These are phyloP conservation scores for Komagataella mondaviorum DNA, from an alignment of 805 yeast species.

Conservation along the genomic window DNA sequence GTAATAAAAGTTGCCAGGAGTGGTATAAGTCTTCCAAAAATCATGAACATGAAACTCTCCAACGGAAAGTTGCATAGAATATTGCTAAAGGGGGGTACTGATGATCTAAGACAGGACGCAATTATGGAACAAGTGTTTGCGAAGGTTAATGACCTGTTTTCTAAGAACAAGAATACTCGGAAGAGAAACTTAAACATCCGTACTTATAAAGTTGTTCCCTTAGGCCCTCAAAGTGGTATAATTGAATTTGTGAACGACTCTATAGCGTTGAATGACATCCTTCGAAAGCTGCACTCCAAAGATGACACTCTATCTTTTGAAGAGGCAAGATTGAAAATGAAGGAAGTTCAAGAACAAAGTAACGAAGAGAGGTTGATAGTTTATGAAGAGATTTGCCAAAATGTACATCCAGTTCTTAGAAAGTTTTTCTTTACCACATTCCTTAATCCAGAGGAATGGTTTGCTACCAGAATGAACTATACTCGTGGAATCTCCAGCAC, in stretches of 20 bases:
- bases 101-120: constrained; percentile 90
- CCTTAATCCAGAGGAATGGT: constrained; percentile 63
- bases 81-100: constrained; percentile 74
- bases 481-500: constrained; percentile 71
- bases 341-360: constrained; percentile 33
- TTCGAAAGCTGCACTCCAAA: constrained; percentile 47
- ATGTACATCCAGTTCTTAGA: constrained; percentile 55
- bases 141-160: constrained; percentile 62
- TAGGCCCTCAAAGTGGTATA: constrained; percentile 79
- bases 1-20: constrained; percentile 52
- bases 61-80: constrained; percentile 48
- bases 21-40: constrained; percentile 84
- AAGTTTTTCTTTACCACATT: constrained; percentile 59
- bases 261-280: constrained; percentile 51
- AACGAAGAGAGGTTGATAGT: constrained; percentile 26
- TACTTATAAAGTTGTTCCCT: constrained; percentile 82
- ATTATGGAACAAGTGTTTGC: constrained; percentile 96
- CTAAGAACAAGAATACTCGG: constrained; percentile 39
- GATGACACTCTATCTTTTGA: constrained; percentile 33
- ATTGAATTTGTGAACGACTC: constrained; percentile 84
- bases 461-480: constrained; percentile 45
- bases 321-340: constrained; percentile 55
- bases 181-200: constrained; percentile 49
- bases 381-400: constrained; percentile 31
- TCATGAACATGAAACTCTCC: constrained; percentile 37